These are phyloP conservation scores for Carallia brachiata DNA, from an alignment of 345 rosid genomes.

Conservation along the genomic window DNA sequence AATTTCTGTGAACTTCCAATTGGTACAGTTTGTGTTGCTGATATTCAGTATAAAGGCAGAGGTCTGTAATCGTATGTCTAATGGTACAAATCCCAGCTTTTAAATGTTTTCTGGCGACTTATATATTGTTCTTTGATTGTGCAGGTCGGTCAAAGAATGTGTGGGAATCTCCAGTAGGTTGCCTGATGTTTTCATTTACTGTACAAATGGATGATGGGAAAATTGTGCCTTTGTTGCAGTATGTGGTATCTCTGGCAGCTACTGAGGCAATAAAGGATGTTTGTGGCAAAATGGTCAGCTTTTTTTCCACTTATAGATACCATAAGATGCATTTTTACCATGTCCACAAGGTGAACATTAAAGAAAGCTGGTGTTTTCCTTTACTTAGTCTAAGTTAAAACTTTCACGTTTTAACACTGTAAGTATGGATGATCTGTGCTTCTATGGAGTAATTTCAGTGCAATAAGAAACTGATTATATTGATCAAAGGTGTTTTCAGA, in stretches of 20 bases:
- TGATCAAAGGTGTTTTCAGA: too few species aligned
- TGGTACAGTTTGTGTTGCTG: constrained; percentile 79
- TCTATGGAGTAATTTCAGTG: too few species aligned
- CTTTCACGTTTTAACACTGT: too few species aligned
- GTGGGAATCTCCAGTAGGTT: constrained; percentile 87
- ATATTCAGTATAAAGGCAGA: constrained; percentile 74
- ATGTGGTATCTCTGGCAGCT: constrained; percentile 81
- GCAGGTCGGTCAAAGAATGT: constrained; percentile 78
- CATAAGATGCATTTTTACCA: too few species aligned
- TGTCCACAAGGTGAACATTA: background rate
- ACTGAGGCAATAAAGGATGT: constrained; percentile 78
- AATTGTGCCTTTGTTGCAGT: constrained; percentile 76
- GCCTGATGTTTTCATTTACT: constrained; percentile 83
- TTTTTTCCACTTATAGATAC: constrained; percentile 5
- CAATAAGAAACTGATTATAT: too few species aligned
- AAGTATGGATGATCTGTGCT: too few species aligned
- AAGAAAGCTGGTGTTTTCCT: too few species aligned
- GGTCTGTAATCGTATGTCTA: constrained; percentile 36
- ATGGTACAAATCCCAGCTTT: too few species aligned
- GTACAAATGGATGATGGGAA: constrained; percentile 80
- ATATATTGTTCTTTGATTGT: background rate
- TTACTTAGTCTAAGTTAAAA: too few species aligned
- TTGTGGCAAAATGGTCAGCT: constrained; percentile 52
- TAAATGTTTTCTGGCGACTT: background rate
- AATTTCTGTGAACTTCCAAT: constrained; percentile 83